phyloP scores from a whole-genome alignment of 805 yeast species.

The Metschnikowia aberdeeniae region DNA sequence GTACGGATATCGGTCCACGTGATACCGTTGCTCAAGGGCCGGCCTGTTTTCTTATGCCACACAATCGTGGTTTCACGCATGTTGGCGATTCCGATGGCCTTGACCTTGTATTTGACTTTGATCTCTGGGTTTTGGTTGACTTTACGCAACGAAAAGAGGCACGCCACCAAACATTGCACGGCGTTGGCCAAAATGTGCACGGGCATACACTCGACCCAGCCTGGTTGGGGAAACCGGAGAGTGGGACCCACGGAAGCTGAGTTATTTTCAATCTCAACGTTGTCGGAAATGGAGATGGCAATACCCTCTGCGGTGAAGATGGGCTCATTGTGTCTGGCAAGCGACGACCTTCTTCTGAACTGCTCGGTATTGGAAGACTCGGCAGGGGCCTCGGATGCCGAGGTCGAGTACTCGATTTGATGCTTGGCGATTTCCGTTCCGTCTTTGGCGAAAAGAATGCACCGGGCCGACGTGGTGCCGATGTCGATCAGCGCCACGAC shows the following conservation, averaged over 20 bases:
- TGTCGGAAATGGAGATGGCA: slow-evolving; percentile 55
- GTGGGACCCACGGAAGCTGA: slow-evolving; percentile 58
- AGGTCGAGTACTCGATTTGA: slow-evolving; percentile 83
- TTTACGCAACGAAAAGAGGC: slow-evolving; percentile 53
- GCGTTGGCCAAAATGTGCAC: slow-evolving; percentile 76
- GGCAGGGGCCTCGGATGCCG: slow-evolving; percentile 54
- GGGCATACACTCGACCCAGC: slow-evolving; percentile 95
- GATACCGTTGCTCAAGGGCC: slow-evolving; percentile 81
- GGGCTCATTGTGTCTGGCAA: slow-evolving; percentile 47
- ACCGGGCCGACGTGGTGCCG: slow-evolving; percentile 91
- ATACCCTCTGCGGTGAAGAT: slow-evolving; percentile 74
- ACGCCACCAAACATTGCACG: slow-evolving; percentile 69
- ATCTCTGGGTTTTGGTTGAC: slow-evolving; percentile 50
- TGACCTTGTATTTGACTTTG: slow-evolving; percentile 55
- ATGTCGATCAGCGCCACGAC: slow-evolving; percentile 74
- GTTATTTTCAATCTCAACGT: slow-evolving; percentile 60
- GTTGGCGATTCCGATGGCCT: slow-evolving; percentile 83
- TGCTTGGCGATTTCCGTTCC: slow-evolving; percentile 83
- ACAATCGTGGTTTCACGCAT: slow-evolving; percentile 93
- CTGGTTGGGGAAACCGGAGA: slow-evolving; percentile 72
- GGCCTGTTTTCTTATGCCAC: slow-evolving; percentile 82
- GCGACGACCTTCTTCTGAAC: slow-evolving; percentile 42
- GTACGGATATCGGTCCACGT: slow-evolving; percentile 97
- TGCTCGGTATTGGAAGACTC: slow-evolving; percentile 40
- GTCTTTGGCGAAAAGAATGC: slow-evolving; percentile 66